Percentiles rank a stretch among this genome's conserved stretches.
phyloP scores from a whole-genome alignment of 2,329 filamentous ascomycete genomes.

The Coleophoma crateriformis region DNA sequence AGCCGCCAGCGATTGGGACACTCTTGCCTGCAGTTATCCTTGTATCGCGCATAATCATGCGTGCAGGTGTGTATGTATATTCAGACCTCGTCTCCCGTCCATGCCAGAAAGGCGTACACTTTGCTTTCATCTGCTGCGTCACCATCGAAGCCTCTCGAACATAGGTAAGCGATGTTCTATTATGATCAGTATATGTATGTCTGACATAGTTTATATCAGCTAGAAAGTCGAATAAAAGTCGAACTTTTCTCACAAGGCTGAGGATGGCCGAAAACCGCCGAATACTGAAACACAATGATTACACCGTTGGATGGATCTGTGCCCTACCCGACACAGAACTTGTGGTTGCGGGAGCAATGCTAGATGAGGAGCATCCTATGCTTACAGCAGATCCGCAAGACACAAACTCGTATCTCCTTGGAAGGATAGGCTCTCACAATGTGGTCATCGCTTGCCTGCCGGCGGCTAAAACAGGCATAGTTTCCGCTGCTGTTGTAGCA shows the following conservation, averaged over 20 bases:
- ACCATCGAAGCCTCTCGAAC: no score
- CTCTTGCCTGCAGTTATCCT: no score
- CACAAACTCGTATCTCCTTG: slow-evolving; percentile 10
- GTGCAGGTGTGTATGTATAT: no score
- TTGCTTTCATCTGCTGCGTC: no score
- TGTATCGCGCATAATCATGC: no score
- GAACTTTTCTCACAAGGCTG: neutral
- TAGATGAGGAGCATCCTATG: slow-evolving; percentile 9
- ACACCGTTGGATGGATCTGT: slow-evolving; percentile 17
- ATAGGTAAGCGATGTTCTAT: no score
- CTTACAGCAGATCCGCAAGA: slow-evolving; percentile 6
- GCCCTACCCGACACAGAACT: slow-evolving; percentile 11
- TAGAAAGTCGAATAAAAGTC: neutral
- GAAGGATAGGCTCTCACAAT: slow-evolving; percentile 11
- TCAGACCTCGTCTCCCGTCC: no score
- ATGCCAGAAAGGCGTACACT: no score
- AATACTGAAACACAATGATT: slow-evolving; percentile 6
- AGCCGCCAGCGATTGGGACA: no score
- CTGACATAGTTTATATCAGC: no score
- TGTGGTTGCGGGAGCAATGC: slow-evolving; percentile 9
- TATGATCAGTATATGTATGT: no score
- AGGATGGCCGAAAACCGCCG: neutral
- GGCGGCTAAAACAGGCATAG: slow-evolving; percentile 7
- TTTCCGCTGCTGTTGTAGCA: slow-evolving; percentile 8
- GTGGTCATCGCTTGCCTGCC: slow-evolving; percentile 14